Evolutionary conservation across 768 basidiomycete genomes (phyloP).

Genomic region (Piloderma croceum): DNA sequence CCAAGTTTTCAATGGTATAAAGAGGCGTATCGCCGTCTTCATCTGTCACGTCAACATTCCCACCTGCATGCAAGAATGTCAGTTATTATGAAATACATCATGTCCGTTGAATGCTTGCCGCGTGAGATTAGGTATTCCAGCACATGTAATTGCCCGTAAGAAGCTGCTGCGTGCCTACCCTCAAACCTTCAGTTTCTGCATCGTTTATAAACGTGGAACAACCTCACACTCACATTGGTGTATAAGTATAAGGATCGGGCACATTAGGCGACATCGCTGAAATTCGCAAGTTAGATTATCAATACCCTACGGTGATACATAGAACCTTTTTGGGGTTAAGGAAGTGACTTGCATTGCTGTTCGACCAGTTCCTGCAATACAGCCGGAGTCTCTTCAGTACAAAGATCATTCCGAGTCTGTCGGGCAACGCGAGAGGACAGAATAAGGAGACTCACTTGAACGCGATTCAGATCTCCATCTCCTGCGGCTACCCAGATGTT

Average conservation of each 20-base stretch:
- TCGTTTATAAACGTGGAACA: slow-evolving; percentile 9
- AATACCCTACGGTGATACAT: not conserved
- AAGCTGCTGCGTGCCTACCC: slow-evolving; percentile 86
- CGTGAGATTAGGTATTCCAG: slow-evolving; percentile 72
- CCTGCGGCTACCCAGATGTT: slow-evolving; percentile 94
- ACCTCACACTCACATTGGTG: slow-evolving; percentile 56
- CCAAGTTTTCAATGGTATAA: slow-evolving; percentile 80
- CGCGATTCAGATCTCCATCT: slow-evolving; percentile 79
- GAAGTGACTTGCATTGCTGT: slow-evolving; percentile 41
- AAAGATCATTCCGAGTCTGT: slow-evolving; percentile 3
- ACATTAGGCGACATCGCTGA: slow-evolving; percentile 59
- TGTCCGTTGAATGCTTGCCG: slow-evolving; percentile 43
- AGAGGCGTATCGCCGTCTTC: slow-evolving; percentile 88
- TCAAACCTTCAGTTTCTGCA: no score
- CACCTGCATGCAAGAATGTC: no score
- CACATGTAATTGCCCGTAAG: slow-evolving; percentile 75
- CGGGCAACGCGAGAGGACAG: slow-evolving; percentile 1
- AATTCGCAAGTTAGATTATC: not conserved
- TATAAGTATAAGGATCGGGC: slow-evolving; percentile 71
- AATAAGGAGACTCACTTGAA: slow-evolving; percentile 48
- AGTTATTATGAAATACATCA: no score
- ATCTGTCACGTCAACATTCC: slow-evolving; percentile 82
- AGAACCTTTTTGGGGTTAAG: slow-evolving; percentile 25
- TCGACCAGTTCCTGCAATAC: slow-evolving; percentile 52
- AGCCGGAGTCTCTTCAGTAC: no score